Percentiles rank a stretch among this genome's conserved stretches.
Conservation (phyloP, 2,329 filamentous ascomycete species). For the Fusarium illudens region DNA sequence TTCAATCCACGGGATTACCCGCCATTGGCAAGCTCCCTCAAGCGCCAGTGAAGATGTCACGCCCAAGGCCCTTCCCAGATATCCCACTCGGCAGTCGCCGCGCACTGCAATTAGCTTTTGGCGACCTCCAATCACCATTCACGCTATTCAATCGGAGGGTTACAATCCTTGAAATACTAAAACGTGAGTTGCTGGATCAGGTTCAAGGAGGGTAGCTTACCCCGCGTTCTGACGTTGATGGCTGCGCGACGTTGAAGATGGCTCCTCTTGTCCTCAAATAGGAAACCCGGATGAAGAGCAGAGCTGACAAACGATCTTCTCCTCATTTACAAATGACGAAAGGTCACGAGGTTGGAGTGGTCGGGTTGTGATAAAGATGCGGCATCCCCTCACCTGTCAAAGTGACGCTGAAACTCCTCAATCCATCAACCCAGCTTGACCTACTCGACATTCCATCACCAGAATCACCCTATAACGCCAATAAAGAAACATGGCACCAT, state of each 20-base stretch:
- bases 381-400: slow-evolving; percentile 12
- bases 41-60: background rate
- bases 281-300: slow-evolving; percentile 1
- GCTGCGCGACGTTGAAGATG: slow-evolving; percentile 6
- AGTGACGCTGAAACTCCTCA: background rate
- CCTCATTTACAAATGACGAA: slow-evolving; percentile 13
- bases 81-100: background rate
- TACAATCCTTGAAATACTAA: background rate
- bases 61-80: background rate
- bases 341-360: slow-evolving; percentile 7
- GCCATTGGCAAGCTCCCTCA: background rate
- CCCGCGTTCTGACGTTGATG: slow-evolving; percentile 36
- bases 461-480: background rate
- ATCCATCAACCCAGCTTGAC: background rate
- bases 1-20: background rate
- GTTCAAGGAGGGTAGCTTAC: slow-evolving; percentile 11
- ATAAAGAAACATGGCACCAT: slow-evolving; percentile 18
- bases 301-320: slow-evolving; percentile 21
- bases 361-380: slow-evolving; percentile 10
- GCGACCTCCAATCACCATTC: background rate
- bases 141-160: background rate
- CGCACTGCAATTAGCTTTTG: background rate
- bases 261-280: slow-evolving; percentile 14
- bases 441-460: background rate
- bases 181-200: background rate